Evolutionary conservation across 495 filamentous ascomycete species (phyloP), one percentile per base, ranked within the genome.

Genomic region (Aspergillus egyptiacus): DNA sequence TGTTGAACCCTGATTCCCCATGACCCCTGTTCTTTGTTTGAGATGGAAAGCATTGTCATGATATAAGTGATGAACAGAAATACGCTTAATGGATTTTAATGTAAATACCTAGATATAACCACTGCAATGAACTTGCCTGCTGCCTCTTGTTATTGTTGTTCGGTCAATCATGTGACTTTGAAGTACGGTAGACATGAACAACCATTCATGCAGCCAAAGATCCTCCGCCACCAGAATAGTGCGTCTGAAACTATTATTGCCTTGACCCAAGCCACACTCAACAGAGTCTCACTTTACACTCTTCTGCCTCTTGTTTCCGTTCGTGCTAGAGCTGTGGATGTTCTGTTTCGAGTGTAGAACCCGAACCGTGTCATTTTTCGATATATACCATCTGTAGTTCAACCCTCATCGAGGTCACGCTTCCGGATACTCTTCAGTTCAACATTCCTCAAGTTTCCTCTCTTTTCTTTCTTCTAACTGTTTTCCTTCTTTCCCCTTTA

Each of bases 1-100:
- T n/a, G n/a, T n/a, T n/a, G n/a, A n/a, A n/a, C n/a, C 23, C 10
- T 42, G 31, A 35, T 37, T 25, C 39, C 38, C 48, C 30, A 23
- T 49, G 46, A 27, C 53, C 46, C n/a, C 27, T 31, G 15, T 25
- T 23, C 46, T 44, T 50, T 58, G 35, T 50, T 50, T 41, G 48
- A 31, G 30, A 56, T 55, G 47, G 18, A 42, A 34, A 10, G 43
- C 27, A 15, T 27, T 28, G 32, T 17, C 28, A 34, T 50, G 38
- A 37, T 41, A 37, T 51, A 32, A 37, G 24, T 36, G 31, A 48
- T 36, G n/a, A n/a, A 53, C 44, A 38, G 14, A 17, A 11, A 31
- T 31, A 11, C 28, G 18, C 6, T 33, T 50, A 33, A 50, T 50
- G 38, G 32, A 46, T 31, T n/a, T 22, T 30, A 27, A 47, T 53